Base-by-base conservation (phyloP, 108 stramenopile species). In the Skeletonema tropicum region DNA sequence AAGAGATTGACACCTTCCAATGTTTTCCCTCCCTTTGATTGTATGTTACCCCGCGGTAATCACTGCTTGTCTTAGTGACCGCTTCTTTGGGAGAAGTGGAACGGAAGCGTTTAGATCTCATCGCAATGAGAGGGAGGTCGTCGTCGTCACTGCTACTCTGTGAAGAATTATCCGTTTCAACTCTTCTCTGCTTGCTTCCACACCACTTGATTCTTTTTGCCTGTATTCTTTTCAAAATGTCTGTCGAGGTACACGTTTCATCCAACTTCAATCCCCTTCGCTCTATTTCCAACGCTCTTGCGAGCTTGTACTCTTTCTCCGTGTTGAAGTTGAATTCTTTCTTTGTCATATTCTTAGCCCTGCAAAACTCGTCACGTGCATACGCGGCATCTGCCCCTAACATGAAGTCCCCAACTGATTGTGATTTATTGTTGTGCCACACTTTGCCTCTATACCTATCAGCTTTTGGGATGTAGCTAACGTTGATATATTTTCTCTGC, bases 121-220 rank as follows among this genome's bases (percentile, higher is more conserved):
- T 49, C 3, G 48, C 19, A 14, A 19, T 5, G 6, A 49, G 48
- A 49, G 48, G 48, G 17, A 49, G 48, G 17, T 49, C 48, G 48
- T 49, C 48, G 17, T 49, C 48, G 48, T 49, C 48, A 49, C 48
- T 49, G 19, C 48, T 49, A 49, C 48, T 49, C 17, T 49, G 48
- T 49, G 48, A 49, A 17, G 48, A 49, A 49, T 46, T 15, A 46
- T 49, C 48, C 19, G 0, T 3, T 21, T 49, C 48, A 49, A 21
- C 48, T 0, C 19, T 49, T 21, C 19, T 49, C 48, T 17, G 48
- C n/a, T 3, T 49, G 14, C 19, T 49, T 49, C 19, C 48, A 19
- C 5, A 7, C 48, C 48, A 49, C n/a, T 49, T 49, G 6, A 5
- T 49, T 49, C 48, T 49, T 49, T 19, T 49, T 6, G n/a, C 19